Evolutionary conservation across 148 eudicot genomes (phyloP), one percentile per base, ranked within the genome.

Genomic region (Rhododendron molle): DNA sequence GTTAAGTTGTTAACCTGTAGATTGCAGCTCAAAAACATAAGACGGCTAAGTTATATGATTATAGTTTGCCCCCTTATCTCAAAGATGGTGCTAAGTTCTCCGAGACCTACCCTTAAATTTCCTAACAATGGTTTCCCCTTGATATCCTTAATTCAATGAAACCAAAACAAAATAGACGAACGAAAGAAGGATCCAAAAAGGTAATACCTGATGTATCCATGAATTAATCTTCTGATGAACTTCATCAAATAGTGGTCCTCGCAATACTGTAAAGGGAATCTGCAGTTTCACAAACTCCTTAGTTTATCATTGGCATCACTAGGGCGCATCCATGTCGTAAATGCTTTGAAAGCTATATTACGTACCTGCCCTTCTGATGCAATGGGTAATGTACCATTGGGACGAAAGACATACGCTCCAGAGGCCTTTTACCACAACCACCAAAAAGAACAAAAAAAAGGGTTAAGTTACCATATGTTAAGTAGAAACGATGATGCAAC

Each of bases 371-470:
- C 91, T 60, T 92, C 87, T 65, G 91, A 65, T 86, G 87, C 52
- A 21, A 97, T 87, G 77, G 93, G 83, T 47, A 84, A 83, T 43
- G 94, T 85, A 65, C 94, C 93, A 90, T 97, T 95, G 83, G 99
- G 98, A 72, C 99, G 98, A 84, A 97, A 97, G 83, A 95, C 49
- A 72, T 97, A 97, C 50, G 99, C 99, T 79, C 99, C 98, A 81
- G 97, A 93, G 40, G 98, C 94, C 99, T 97, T 85, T 65, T 89
- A 58, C 28, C 44, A 87, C 78, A 56, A 67, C 26, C 16, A 84
- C 30, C 67, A 84, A 73, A 73, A 47, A 26, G 46, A 71, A 81
- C 52, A 44, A 49, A 74, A 30, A 40, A 65, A 58, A 49, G 44
- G 40, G 7, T 78, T 46, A 47, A 36, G 52, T 81, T 16, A 32